Base-by-base conservation (phyloP, 2,329 filamentous ascomycete species). In the Aspergillus melleus region DNA sequence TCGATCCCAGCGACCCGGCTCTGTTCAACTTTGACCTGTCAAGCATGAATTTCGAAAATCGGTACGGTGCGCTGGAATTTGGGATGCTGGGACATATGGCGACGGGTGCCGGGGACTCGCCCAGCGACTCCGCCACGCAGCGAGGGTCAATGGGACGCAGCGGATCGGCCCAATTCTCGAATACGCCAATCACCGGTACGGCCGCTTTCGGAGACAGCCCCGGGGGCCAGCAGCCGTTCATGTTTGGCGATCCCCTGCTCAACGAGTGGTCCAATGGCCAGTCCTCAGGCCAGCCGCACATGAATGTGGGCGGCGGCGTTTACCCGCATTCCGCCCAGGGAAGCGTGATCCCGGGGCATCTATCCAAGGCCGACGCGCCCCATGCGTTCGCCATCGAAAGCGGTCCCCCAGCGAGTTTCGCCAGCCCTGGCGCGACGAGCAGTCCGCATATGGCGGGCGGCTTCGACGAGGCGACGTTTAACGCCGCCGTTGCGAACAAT, bases 41-140 rank as follows among this genome's bases (percentile, higher is more conserved):
- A 57, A 92, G 92, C 60, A 85, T 97, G 73, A 95, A 95, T 74
- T 99, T 98, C 75, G 93, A 92, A 58, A 98, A 95, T 72, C 92
- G 96, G 65, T 99, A 98, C 72, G 94, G 93, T 61, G 94, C 93
- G 19, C 84, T 96, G 75, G 95, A 98, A 75, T 97, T 98, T 74
- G 90, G 92, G 56, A 97, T 98, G 86, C 85, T 99, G 0, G 92
- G 92, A 29, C 94, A 98, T 74, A 96, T 99, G 90, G 92, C 91
- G 61, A 92, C 90, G n/a, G 90, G 90, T 14, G 90, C 91, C 14
- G 90, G 88, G n/a, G 91, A 95, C 67, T 90, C 89, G 6, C 86
- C 89, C 5, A 86, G 87, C 57, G 91, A 95, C 57, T 78, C 75
- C 20, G 73, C 72, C 52, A 79, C 76, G n/a, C 76, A 79, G 49